A percentile compares a stretch with the other conserved stretches of the same genome.
These are phyloP conservation scores for Dendrobium catenatum DNA, from an alignment of 106 monocot genomes.

Conservation along the genomic window DNA sequence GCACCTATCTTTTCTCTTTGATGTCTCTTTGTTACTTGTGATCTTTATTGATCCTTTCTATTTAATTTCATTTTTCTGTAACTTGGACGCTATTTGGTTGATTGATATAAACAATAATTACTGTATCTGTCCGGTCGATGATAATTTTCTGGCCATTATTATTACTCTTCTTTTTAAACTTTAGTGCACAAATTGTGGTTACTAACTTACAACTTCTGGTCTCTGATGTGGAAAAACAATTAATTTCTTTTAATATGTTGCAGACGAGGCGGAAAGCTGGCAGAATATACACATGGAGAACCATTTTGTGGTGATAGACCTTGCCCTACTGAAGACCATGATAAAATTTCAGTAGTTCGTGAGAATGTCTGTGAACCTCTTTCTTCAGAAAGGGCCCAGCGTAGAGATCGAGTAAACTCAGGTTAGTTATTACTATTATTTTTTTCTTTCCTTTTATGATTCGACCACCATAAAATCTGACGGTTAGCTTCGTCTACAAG, in stretches of 20 bases:
- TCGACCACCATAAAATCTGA: neutral
- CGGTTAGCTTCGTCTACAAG: neutral
- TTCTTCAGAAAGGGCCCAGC: conserved; percentile 25
- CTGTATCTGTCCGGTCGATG: neutral
- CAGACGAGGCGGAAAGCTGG: conserved; percentile 40
- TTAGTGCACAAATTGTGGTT: neutral
- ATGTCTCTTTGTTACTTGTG: neutral
- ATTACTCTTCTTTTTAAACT: neutral
- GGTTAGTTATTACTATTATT: conserved; percentile 13
- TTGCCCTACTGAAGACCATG: conserved; percentile 22
- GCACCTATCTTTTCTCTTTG: neutral
- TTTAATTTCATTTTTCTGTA: neutral
- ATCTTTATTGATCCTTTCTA: neutral
- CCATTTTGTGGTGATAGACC: conserved; percentile 25
- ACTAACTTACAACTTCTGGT: neutral
- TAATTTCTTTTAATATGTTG: neutral
- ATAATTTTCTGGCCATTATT: neutral
- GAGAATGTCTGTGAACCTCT: conserved; percentile 25
- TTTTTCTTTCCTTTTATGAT: neutral
- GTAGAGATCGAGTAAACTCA: conserved; percentile 25
- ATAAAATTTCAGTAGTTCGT: conserved; percentile 22
- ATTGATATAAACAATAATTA: neutral
- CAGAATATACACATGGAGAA: conserved; percentile 29
- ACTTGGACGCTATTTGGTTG: neutral
- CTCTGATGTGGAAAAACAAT: neutral